Base-by-base conservation (phyloP, 2,329 filamentous ascomycete species). In the Piedraia hortae region DNA sequence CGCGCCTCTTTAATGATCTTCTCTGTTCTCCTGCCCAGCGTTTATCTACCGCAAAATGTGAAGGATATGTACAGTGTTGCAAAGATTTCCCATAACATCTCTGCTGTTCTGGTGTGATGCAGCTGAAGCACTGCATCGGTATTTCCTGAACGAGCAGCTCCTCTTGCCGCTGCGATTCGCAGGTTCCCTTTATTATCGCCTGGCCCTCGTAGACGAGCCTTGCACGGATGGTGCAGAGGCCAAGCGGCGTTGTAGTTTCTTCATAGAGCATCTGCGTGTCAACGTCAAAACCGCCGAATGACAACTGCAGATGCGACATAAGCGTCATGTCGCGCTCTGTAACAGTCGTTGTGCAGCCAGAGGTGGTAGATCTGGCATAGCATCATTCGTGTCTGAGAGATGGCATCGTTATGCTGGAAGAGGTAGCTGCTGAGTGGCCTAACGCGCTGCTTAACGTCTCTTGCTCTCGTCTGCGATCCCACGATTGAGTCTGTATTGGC, bases 1-100 rank as follows among this genome's bases (percentile, higher is more conserved):
- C 97, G 93, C 40, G 97, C 82, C 42, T 93, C 85, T 49, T 97
- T 88, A 36, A 88, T 72, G 13, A 85, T 97, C 57, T 97, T 97
- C 59, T 97, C 85, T 1, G 85, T 82, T 6, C 88, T 88, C 1
- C 85, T 88, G 12, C 80, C 93, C 57, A 97, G 97, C 46, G 97
- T 90, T 48, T 97, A 85, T 38, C 85, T 70, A 62, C 97, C 85
- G 47, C 93, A 85, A 56, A 93, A 97, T 97, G 59, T 97, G 93
- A 61, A 97, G 85, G 78, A 97, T 91, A 57, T 97, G 85, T 68
- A 97, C 97, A 16, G 85, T n/a, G 85, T 34, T 97, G 62, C 53
- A 97, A 88, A 38, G 88, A 70, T 53, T 93, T 82, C 45, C 85
- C 75, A 56, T 97, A 88, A 17, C 93, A 62, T 34, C 82, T 73